Base-by-base conservation (phyloP, 2,329 filamentous ascomycete species). In the Myriangium duriaei region DNA sequence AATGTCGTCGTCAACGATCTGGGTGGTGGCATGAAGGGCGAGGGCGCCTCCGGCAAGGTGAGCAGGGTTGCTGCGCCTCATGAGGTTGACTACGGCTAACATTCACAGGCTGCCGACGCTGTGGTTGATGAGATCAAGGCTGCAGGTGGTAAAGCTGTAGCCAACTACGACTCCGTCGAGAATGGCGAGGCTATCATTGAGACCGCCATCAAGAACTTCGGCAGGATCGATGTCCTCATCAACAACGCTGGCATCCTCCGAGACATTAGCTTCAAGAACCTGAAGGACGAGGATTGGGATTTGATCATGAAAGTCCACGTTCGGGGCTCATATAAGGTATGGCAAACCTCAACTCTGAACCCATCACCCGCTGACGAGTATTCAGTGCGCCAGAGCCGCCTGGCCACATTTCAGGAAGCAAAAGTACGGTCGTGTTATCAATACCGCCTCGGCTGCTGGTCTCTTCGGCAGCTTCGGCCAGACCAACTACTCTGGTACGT, bases 351-450 rank as follows among this genome's bases (percentile, higher is more conserved):
- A n/a, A n/a, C n/a, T n/a, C n/a, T n/a, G n/a, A n/a, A n/a, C n/a
- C n/a, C n/a, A n/a, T n/a, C n/a, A n/a, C n/a, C 21, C 13, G 18
- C 42, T 47, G 32, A 45, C 30, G 4, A 32, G 36, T 26, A 14
- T 18, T 41, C 47, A 71, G 75, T 93, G 84, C 61, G 74, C 91
- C 44, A 79, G 78, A 61, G 91, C 91, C 46, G 91, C 91, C 37
- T 98, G 91, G 88, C 86, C 88, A 43, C 72, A 96, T 64, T 96
- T 98, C 74, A 76, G 88, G 56, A 96, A 96, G 69, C 91, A 98
- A 67, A 96, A 95, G 75, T 98, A 84, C 60, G 91, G 91, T 46
- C 77, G 91, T 52, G 71, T 98, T 49, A 94, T 98, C 67, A 96
- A 92, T 71, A 96, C 91, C 15, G 77, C 88, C 26, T 96, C 88